These are phyloP conservation scores for Helotiales sp. DNA, from an alignment of 2,329 filamentous ascomycete species.

Conservation along the genomic window DNA sequence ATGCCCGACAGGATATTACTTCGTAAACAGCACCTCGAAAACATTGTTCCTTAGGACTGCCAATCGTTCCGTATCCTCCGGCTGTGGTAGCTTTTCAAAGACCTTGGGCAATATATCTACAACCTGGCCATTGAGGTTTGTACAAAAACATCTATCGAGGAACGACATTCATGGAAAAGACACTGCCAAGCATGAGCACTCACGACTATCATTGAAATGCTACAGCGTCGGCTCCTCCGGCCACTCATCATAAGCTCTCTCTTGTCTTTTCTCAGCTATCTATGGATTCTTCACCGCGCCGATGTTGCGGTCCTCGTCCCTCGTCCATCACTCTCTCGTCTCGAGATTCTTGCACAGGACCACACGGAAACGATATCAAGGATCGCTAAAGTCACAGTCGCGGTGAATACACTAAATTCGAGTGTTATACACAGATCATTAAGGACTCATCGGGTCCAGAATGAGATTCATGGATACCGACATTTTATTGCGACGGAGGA, in stretches of 20 bases:
- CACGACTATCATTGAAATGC: not conserved
- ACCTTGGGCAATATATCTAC: not conserved
- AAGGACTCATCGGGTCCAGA: not conserved
- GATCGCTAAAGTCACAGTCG: not conserved
- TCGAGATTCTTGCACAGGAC: not conserved
- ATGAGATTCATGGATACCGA: not conserved
- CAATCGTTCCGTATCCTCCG: too few species aligned
- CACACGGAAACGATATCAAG: not conserved
- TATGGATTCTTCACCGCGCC: not conserved
- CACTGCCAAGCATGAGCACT: not conserved
- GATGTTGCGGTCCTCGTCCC: not conserved
- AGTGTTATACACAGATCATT: not conserved
- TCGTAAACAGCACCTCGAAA: too few species aligned
- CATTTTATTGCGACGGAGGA: not conserved
- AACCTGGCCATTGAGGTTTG: too few species aligned
- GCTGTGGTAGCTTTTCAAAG: too few species aligned
- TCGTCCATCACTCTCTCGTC: not conserved
- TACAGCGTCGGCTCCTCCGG: not conserved
- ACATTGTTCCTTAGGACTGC: too few species aligned
- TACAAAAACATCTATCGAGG: not conserved
- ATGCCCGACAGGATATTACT: too few species aligned
- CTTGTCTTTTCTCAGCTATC: not conserved
- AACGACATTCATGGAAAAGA: not conserved
- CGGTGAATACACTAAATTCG: not conserved
- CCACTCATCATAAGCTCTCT: not conserved